These are phyloP conservation scores for Dimocarpus longan DNA, from an alignment of 345 rosid genomes.

Conservation along the genomic window DNA sequence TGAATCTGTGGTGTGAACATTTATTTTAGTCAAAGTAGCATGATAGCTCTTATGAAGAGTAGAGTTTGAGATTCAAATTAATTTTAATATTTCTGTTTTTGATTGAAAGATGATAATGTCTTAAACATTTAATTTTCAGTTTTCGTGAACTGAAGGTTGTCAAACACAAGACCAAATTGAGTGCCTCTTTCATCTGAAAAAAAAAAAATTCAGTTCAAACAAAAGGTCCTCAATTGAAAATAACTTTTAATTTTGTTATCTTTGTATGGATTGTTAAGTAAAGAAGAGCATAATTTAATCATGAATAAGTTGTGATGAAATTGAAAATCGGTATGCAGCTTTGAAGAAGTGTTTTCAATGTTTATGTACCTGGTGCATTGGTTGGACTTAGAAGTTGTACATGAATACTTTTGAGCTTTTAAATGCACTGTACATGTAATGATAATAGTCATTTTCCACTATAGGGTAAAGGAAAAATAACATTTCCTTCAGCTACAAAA, in stretches of 20 bases:
- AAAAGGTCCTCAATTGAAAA: background rate
- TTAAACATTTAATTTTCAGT: background rate
- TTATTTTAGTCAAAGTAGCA: background rate
- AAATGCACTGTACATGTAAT: background rate
- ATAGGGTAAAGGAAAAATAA: conserved; percentile 69
- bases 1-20: background rate
- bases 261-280: background rate
- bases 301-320: background rate
- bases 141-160: conserved; percentile 1
- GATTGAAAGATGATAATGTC: no score
- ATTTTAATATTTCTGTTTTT: background rate
- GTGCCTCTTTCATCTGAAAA: background rate
- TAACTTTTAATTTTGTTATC: background rate
- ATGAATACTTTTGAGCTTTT: background rate
- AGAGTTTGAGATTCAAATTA: background rate
- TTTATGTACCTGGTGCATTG: background rate
- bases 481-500: conserved; percentile 90
- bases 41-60: background rate
- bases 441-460: conserved; percentile 11
- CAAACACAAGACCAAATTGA: background rate
- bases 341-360: background rate
- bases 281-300: background rate
- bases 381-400: background rate
- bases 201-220: background rate
- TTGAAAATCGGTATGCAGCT: background rate